Evolutionary conservation across 768 basidiomycete genomes (phyloP).

Genomic region (Xerocomellus chrysenteron): DNA sequence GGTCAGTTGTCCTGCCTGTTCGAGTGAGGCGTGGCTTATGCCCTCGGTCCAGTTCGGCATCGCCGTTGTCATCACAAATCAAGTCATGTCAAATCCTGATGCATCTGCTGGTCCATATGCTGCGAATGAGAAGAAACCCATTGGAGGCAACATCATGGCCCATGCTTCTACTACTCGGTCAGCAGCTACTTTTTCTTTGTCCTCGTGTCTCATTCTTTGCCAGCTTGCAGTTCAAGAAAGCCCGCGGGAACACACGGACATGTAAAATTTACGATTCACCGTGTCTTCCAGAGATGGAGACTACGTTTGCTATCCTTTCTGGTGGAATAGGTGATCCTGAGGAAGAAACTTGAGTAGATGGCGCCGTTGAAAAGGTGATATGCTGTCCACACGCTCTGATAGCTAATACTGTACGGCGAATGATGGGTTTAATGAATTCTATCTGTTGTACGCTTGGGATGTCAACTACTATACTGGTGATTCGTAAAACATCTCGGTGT

Average conservation of each 20-base stretch:
- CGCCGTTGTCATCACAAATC: slow-evolving; percentile 96
- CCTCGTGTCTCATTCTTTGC: slow-evolving; percentile 6
- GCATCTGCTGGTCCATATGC: slow-evolving; percentile 87
- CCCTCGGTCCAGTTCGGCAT: slow-evolving; percentile 76
- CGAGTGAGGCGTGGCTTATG: slow-evolving; percentile 3
- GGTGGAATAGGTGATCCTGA: slow-evolving; percentile 95
- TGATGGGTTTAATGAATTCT: slow-evolving; percentile 7
- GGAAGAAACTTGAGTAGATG: slow-evolving; percentile 58
- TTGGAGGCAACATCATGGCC: slow-evolving; percentile 98
- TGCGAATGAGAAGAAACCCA: slow-evolving; percentile 94
- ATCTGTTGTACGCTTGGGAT: slow-evolving; percentile 11
- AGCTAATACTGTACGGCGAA: slow-evolving; percentile 6
- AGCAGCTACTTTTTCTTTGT: slow-evolving; percentile 11
- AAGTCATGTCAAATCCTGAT: slow-evolving; percentile 99
- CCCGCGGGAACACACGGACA: slow-evolving; percentile 84
- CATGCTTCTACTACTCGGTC: slow-evolving; percentile 97
- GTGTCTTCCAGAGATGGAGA: slow-evolving; percentile 95
- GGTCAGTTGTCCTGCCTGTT: slow-evolving; percentile 45
- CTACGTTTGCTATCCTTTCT: slow-evolving; percentile 88
- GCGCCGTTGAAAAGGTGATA: background rate
- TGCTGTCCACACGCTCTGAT: background rate
- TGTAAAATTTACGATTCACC: slow-evolving; percentile 99
- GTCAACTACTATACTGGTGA: background rate
- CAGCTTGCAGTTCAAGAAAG: slow-evolving; percentile 90
- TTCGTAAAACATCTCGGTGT: background rate